Percentiles rank a stretch among this genome's conserved stretches.
These are phyloP conservation scores for Penicillium simplicissimum DNA, from an alignment of 495 filamentous ascomycete genomes.

Conservation along the genomic window DNA sequence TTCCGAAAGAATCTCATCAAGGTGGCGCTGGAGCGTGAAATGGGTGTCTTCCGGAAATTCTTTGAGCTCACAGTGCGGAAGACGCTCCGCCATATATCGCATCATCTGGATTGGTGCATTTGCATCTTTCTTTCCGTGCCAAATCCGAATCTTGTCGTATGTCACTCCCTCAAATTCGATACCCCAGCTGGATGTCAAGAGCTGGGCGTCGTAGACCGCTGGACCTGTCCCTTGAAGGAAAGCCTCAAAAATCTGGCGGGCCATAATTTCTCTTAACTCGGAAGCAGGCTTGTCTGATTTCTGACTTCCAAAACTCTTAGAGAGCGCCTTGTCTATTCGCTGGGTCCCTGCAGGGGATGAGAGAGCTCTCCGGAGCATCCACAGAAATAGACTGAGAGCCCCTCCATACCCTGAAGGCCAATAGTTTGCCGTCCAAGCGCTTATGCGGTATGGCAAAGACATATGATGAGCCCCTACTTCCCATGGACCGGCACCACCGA, in stretches of 20 bases:
- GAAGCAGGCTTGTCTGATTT: background rate
- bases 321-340: slow-evolving; percentile 20
- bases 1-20: slow-evolving; percentile 17
- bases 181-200: slow-evolving; percentile 13
- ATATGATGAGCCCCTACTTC: slow-evolving; percentile 24
- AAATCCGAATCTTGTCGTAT: slow-evolving; percentile 9
- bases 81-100: slow-evolving; percentile 23
- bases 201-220: slow-evolving; percentile 11
- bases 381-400: slow-evolving; percentile 2
- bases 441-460: slow-evolving; percentile 11
- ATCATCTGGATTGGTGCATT: slow-evolving; percentile 18
- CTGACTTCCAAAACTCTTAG: slow-evolving; percentile 2
- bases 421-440: slow-evolving; percentile 10
- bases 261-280: background rate
- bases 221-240: slow-evolving; percentile 25
- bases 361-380: slow-evolving; percentile 10
- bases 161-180: slow-evolving; percentile 13
- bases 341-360: slow-evolving; percentile 7
- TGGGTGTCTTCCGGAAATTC: slow-evolving; percentile 20
- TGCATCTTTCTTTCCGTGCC: slow-evolving; percentile 13
- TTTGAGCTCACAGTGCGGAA: slow-evolving; percentile 14
- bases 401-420: slow-evolving; percentile 9
- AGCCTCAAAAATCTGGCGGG: slow-evolving; percentile 22
- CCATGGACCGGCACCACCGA: slow-evolving; percentile 37
- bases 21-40: slow-evolving; percentile 20